These are phyloP conservation scores for Flaveria ramosissima DNA, from an alignment of 129 eudicot genomes.

Conservation along the genomic window DNA sequence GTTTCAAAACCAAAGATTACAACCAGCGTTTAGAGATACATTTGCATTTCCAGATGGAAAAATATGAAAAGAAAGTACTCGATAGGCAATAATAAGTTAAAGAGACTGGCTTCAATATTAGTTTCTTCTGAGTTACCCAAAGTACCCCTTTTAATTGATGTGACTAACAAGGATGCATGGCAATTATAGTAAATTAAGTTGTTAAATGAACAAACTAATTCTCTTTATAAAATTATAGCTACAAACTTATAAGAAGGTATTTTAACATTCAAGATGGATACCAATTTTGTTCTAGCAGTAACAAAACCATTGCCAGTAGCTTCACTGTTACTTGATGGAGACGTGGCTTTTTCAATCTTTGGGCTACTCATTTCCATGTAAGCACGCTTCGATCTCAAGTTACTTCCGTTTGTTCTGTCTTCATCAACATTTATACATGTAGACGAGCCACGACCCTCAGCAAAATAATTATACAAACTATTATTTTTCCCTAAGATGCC, in stretches of 20 bases:
- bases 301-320: constrained; percentile 78
- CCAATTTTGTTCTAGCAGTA: constrained; percentile 95
- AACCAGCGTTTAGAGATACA: constrained; percentile 3
- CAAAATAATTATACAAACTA: constrained; percentile 25
- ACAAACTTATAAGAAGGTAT: constrained; percentile 1
- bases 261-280: constrained; percentile 34
- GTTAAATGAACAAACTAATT: not conserved
- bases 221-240: not conserved
- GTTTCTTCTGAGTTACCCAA: constrained; percentile 12
- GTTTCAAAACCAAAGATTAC: constrained; percentile 17
- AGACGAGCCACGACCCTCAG: constrained; percentile 38
- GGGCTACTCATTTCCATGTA: constrained; percentile 71
- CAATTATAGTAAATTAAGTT: constrained; percentile 1
- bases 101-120: not conserved
- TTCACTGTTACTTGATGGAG: constrained; percentile 70
- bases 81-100: constrained; percentile 6
- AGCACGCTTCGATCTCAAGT: constrained; percentile 58
- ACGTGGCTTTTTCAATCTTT: constrained; percentile 45
- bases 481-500: constrained; percentile 42
- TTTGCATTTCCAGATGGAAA: constrained; percentile 3
- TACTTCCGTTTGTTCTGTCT: constrained; percentile 47
- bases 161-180: constrained; percentile 16
- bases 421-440: constrained; percentile 46
- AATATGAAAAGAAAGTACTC: not conserved
- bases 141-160: not conserved